Evolutionary conservation across 192 early-diverging fungal genomes (phyloP).

Genomic region (Cetraspora pellucida): DNA sequence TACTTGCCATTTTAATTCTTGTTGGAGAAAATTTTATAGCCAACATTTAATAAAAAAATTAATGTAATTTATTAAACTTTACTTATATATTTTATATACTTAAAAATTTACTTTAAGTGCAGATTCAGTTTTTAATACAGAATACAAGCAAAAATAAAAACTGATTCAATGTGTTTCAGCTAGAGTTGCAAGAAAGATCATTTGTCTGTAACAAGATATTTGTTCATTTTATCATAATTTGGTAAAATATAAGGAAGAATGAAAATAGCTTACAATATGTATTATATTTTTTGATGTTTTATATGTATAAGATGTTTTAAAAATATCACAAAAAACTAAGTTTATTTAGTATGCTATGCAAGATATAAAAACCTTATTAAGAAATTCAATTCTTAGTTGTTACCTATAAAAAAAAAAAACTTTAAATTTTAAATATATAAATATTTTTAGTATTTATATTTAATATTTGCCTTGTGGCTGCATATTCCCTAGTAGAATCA

Average conservation of each 20-base stretch:
- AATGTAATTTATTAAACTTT: too few species aligned
- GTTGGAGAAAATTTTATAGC: not conserved
- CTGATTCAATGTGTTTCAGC: slow-evolving; percentile 17
- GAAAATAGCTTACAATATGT: slow-evolving; percentile 22
- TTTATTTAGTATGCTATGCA: slow-evolving; percentile 16
- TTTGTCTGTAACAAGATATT: slow-evolving; percentile 1
- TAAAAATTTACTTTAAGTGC: not conserved
- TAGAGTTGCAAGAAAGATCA: slow-evolving; percentile 7
- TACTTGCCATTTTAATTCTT: not conserved
- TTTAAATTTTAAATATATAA: too few species aligned
- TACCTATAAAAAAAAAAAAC: not conserved
- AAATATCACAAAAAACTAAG: slow-evolving; percentile 11
- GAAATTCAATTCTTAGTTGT: slow-evolving; percentile 21
- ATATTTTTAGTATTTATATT: not conserved
- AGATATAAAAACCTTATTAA: slow-evolving; percentile 13
- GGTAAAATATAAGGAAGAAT: slow-evolving; percentile 1
- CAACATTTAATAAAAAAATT: not conserved
- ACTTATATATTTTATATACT: too few species aligned
- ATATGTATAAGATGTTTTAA: slow-evolving; percentile 5
- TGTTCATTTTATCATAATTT: slow-evolving; percentile 25
- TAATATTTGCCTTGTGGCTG: slow-evolving; percentile 12
- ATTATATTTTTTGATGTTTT: slow-evolving; percentile 16
- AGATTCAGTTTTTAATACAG: slow-evolving; percentile 12
- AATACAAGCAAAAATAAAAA: slow-evolving; percentile 18
- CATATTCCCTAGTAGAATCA: slow-evolving; percentile 18